These are phyloP conservation scores for Viola odorata DNA, from an alignment of 345 rosid species.

Conservation along the genomic window DNA sequence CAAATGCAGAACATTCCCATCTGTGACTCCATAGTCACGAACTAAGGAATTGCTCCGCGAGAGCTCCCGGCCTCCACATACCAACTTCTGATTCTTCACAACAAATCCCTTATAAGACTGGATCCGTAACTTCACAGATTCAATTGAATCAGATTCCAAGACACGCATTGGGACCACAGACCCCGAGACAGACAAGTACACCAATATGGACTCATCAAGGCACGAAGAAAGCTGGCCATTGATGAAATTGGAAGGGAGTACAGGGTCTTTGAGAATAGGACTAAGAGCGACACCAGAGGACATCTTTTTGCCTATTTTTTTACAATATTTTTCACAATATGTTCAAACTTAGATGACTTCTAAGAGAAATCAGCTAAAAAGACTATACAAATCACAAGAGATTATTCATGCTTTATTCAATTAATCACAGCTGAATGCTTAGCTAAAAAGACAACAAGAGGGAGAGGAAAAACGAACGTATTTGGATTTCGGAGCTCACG, in stretches of 20 bases:
- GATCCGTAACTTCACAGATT: constrained; percentile 63
- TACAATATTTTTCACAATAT: not conserved
- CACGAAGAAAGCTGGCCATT: constrained; percentile 15
- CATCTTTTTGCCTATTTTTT: constrained; percentile 27
- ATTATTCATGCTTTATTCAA: not conserved
- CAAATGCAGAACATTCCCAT: constrained; percentile 71
- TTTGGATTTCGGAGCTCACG: not conserved
- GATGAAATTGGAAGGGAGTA: constrained; percentile 24
- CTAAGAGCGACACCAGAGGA: constrained; percentile 48
- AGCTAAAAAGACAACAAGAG: constrained; percentile 4
- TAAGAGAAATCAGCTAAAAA: too few species aligned
- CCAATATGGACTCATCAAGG: constrained; percentile 45
- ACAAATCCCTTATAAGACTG: constrained; percentile 66
- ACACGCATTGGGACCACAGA: constrained; percentile 47
- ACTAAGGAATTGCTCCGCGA: constrained; percentile 60
- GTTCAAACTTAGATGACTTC: too few species aligned
- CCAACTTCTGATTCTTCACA: constrained; percentile 62
- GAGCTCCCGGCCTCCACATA: constrained; percentile 65
- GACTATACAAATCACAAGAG: not conserved
- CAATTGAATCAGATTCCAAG: constrained; percentile 55
- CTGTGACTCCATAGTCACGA: constrained; percentile 59
- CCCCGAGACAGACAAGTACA: constrained; percentile 37
- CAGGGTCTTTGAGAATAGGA: constrained; percentile 33
- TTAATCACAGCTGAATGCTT: constrained; percentile 5
- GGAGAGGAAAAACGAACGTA: not conserved